Conservation (phyloP, 1,139 yeast species). For the Zygosaccharomyces pseudobailii region DNA sequence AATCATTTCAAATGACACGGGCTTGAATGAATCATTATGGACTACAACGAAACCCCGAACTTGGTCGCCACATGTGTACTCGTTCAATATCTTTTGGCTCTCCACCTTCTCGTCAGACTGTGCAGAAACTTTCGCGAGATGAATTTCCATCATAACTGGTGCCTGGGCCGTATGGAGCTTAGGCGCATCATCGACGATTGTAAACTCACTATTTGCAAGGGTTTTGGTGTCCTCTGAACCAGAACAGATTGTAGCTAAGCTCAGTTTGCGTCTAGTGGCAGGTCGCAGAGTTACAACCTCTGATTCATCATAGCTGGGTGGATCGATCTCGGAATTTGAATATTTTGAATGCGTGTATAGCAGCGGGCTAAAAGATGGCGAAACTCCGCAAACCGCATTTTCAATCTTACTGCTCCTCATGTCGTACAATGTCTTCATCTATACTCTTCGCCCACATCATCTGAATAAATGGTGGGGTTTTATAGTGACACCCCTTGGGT, state of each 20-base stretch:
- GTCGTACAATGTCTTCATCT: neutral
- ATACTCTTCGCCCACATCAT: too few species aligned
- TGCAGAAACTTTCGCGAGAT: conserved; percentile 38
- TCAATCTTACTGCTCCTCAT: neutral
- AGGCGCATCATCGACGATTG: neutral
- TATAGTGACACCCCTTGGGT: too few species aligned
- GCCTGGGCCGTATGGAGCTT: neutral
- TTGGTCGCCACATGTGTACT: conserved; percentile 53
- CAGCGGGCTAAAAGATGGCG: neutral
- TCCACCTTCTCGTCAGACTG: conserved; percentile 27
- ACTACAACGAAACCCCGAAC: conserved; percentile 50
- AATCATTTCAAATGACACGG: conserved; percentile 52
- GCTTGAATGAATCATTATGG: conserved; percentile 40
- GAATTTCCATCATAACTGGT: conserved; percentile 20
- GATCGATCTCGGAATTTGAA: neutral
- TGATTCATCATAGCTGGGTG: neutral
- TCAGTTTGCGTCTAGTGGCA: neutral
- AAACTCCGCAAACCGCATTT: neutral
- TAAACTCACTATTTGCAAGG: neutral
- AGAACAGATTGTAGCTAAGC: neutral
- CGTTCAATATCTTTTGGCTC: conserved; percentile 39
- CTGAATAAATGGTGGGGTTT: too few species aligned
- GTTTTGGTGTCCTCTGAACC: neutral
- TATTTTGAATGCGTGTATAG: neutral
- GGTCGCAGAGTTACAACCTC: neutral